These are phyloP conservation scores for Balamuthia mandrillaris DNA, from an alignment of 208 protist species.

Conservation along the genomic window DNA sequence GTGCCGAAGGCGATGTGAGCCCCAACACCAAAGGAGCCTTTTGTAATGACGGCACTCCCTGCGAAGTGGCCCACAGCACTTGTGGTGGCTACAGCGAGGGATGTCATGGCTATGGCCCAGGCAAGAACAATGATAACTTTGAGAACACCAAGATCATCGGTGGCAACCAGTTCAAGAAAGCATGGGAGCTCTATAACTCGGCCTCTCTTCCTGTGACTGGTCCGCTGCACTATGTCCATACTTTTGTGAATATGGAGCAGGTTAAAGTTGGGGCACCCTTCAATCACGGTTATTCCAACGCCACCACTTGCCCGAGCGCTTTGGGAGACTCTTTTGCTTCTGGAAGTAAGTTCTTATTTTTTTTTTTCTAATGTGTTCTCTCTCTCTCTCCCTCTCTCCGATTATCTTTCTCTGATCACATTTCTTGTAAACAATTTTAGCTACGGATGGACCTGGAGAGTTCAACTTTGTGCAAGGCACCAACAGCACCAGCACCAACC, in stretches of 20 bases:
- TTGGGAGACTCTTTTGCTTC: constrained; percentile 56
- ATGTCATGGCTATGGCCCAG: constrained; percentile 52
- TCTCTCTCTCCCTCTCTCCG: no score
- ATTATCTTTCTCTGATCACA: no score
- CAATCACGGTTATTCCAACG: neutral
- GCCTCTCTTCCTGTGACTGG: neutral
- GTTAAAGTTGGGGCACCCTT: neutral
- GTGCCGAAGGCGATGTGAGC: constrained; percentile 60
- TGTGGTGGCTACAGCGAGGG: constrained; percentile 51
- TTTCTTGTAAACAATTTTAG: no score
- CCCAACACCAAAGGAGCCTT: constrained; percentile 58
- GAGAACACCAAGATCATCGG: constrained; percentile 60
- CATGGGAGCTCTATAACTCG: neutral
- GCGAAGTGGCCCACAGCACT: constrained; percentile 40
- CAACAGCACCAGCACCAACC: constrained; percentile 49
- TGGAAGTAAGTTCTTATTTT: no score
- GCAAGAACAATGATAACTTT: constrained; percentile 20
- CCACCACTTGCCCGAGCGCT: neutral
- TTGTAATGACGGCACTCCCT: constrained; percentile 48
- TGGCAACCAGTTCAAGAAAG: constrained; percentile 36
- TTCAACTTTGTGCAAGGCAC: constrained; percentile 63
- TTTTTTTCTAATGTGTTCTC: no score
- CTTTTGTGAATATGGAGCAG: neutral
- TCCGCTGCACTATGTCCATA: constrained; percentile 8
- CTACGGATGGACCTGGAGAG: constrained; percentile 58